Percentiles rank a stretch among this genome's conserved stretches.
Conservation (phyloP, 108 stramenopile species). For the Skeletonema menzelii region DNA sequence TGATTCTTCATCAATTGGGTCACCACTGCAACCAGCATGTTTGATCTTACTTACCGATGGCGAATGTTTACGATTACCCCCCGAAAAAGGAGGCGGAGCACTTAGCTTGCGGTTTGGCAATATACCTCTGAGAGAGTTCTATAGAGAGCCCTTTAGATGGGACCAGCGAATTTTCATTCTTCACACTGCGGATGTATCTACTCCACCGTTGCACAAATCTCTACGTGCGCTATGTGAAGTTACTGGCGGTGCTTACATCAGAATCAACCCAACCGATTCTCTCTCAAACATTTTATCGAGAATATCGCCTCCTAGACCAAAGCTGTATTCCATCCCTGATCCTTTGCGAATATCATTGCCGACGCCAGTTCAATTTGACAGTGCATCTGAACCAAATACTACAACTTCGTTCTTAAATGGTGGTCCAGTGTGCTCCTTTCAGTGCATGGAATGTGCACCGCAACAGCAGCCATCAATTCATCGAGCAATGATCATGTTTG, state of each 20-base stretch:
- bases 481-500: slow-evolving; percentile 69
- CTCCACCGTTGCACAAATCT: slow-evolving; percentile 65
- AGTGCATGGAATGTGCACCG: slow-evolving; percentile 57
- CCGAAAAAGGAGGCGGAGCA: slow-evolving; percentile 66
- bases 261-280: slow-evolving; percentile 43
- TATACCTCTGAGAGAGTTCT: slow-evolving; percentile 74
- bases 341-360: slow-evolving; percentile 44
- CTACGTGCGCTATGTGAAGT: slow-evolving; percentile 79
- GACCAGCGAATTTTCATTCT: slow-evolving; percentile 82
- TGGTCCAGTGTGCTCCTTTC: slow-evolving; percentile 74
- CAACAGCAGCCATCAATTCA: slow-evolving; percentile 47
- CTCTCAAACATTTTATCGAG: slow-evolving; percentile 49
- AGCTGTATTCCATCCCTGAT: slow-evolving; percentile 45
- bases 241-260: slow-evolving; percentile 72
- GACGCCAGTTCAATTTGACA: slow-evolving; percentile 4
- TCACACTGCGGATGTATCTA: slow-evolving; percentile 56
- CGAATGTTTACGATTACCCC: slow-evolving; percentile 61
- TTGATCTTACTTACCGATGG: slow-evolving; percentile 81
- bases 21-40: slow-evolving; percentile 77
- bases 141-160: slow-evolving; percentile 84
- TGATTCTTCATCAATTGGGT: slow-evolving; percentile 31
- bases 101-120: slow-evolving; percentile 72
- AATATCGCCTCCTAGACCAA: slow-evolving; percentile 58
- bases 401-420: slow-evolving; percentile 60
- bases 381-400: neutral